Conservation (phyloP, 129 eudicot species). For the Tanacetum coccineum region DNA sequence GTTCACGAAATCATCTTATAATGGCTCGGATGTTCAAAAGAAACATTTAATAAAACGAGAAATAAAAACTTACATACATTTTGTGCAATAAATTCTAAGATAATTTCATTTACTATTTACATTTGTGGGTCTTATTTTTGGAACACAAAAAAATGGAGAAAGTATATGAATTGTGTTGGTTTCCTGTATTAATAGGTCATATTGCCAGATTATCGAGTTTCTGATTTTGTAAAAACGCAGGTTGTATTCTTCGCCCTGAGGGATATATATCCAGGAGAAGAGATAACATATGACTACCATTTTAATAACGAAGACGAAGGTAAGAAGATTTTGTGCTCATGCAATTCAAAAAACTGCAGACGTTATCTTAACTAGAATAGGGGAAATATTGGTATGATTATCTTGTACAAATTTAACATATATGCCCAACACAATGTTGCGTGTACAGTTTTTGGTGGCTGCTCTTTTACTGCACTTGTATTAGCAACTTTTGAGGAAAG, state of each 20-base stretch:
- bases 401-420: slow-evolving; percentile 15
- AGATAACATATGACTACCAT: slow-evolving; percentile 84
- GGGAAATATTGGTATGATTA: neutral
- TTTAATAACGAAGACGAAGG: slow-evolving; percentile 84
- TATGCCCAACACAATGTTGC: neutral
- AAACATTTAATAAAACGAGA: too few relatives aligned
- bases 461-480: slow-evolving; percentile 5
- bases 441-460: slow-evolving; percentile 1
- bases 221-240: slow-evolving; percentile 30
- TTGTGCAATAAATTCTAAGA: neutral
- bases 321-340: slow-evolving; percentile 66
- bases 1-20: too few relatives aligned
- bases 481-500: neutral
- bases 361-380: slow-evolving; percentile 52
- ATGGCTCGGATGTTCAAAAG: too few relatives aligned
- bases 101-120: neutral
- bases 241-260: slow-evolving; percentile 77
- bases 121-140: neutral
- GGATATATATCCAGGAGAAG: slow-evolving; percentile 87
- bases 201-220: neutral
- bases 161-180: neutral
- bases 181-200: neutral
- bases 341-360: slow-evolving; percentile 66
- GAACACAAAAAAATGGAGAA: neutral
- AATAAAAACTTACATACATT: too few relatives aligned